These are phyloP conservation scores for Proliferodiscus dingleyae DNA, from an alignment of 2,329 filamentous ascomycete species.

Conservation along the genomic window DNA sequence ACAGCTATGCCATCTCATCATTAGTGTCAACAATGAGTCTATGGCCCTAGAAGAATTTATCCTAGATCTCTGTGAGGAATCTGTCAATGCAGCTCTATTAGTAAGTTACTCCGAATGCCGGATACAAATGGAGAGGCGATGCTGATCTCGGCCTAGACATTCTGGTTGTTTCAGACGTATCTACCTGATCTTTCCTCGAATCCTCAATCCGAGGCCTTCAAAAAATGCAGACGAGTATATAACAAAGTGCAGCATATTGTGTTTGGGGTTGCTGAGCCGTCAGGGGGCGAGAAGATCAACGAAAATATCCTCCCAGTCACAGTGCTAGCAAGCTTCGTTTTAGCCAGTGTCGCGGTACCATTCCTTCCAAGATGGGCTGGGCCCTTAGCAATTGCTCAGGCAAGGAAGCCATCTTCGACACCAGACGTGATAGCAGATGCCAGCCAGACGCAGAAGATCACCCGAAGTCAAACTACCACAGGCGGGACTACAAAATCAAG, in stretches of 20 bases:
- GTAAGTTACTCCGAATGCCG: constrained; percentile 44
- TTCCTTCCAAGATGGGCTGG: constrained; percentile 74
- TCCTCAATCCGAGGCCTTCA: constrained; percentile 71
- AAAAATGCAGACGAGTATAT: constrained; percentile 77
- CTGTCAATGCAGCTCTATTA: constrained; percentile 76
- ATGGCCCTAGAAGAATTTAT: constrained; percentile 88
- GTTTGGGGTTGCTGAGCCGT: constrained; percentile 68
- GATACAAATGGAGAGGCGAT: constrained; percentile 2
- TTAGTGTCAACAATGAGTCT: constrained; percentile 85
- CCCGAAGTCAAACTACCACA: constrained; percentile 66
- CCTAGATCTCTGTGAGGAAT: constrained; percentile 80
- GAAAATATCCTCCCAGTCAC: constrained; percentile 78
- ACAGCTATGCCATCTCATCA: constrained; percentile 80
- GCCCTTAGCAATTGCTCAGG: constrained; percentile 75
- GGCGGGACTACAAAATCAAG: constrained; percentile 41
- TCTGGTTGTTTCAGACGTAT: constrained; percentile 87
- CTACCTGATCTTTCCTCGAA: constrained; percentile 72
- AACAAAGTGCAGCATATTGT: constrained; percentile 87
- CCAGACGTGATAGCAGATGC: constrained; percentile 59
- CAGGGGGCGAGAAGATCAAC: constrained; percentile 68
- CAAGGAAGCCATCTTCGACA: constrained; percentile 64
- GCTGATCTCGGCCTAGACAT: constrained; percentile 53
- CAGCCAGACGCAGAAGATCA: constrained; percentile 47
- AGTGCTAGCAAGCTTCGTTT: constrained; percentile 73
- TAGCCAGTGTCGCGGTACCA: constrained; percentile 71